phyloP scores from a whole-genome alignment of 1,139 yeast species.

The Blastobotrys ciferrii region DNA sequence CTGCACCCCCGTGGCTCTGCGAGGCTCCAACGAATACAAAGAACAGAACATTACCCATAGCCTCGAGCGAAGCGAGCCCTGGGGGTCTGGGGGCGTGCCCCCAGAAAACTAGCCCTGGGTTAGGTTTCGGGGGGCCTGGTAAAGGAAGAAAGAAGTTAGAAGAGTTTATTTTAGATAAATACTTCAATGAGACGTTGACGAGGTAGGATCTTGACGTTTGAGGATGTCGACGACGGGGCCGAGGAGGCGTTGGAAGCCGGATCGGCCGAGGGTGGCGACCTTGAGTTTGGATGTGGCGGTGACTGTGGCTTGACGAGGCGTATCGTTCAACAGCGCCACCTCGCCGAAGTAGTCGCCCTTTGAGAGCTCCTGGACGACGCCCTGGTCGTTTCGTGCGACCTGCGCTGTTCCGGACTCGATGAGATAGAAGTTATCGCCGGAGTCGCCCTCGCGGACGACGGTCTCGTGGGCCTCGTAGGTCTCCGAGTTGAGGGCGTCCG shows the following conservation, averaged over 20 bases:
- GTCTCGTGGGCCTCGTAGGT: constrained; percentile 67
- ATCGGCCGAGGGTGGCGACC: constrained; percentile 87
- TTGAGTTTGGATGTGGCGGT: constrained; percentile 72
- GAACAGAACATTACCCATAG: too few relatives aligned
- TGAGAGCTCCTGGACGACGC: constrained; percentile 57
- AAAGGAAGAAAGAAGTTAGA: too few relatives aligned
- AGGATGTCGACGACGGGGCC: constrained; percentile 89
- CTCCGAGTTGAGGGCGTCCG: constrained; percentile 88
- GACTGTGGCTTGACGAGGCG: constrained; percentile 94
- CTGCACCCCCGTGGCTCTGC: too few relatives aligned
- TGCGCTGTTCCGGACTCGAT: constrained; percentile 86
- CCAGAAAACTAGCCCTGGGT: too few relatives aligned
- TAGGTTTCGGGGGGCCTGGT: too few relatives aligned
- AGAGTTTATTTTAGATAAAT: background rate
- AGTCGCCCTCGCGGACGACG: constrained; percentile 84
- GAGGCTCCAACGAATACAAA: too few relatives aligned
- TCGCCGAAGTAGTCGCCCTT: constrained; percentile 97
- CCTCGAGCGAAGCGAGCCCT: too few relatives aligned
- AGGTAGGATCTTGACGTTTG: constrained; percentile 80
- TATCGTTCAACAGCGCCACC: constrained; percentile 84
- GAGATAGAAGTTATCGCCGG: constrained; percentile 86
- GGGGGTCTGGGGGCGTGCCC: too few relatives aligned
- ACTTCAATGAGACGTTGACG: background rate
- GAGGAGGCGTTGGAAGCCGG: constrained; percentile 87
- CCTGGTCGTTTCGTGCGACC: constrained; percentile 59